Evolutionary conservation across 257 asterid species (phyloP), one percentile per base, ranked within the genome.

Genomic region (Primulina huaijiensis): DNA sequence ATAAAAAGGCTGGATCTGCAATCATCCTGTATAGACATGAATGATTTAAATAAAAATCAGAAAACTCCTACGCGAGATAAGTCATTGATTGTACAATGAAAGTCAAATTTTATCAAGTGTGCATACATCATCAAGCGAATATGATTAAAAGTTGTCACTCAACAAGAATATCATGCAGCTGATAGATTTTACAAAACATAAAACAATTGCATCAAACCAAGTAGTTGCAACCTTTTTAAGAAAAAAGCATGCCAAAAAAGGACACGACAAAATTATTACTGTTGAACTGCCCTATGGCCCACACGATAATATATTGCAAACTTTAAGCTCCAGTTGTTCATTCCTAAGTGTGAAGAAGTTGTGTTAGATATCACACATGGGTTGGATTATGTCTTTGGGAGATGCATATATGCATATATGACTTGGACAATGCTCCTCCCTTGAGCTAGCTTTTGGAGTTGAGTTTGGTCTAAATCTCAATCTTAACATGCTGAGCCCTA

Each of bases 1-100:
- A 73, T 65, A 92, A 69, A 80, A 94, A 94, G 58, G 97, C 90
- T 56, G 99, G 99, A 76, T 94, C 99, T 67, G 99, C 99, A 68
- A 94, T 89, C 99, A 91, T 86, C 89, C 99, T 91, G 92, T 58
- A 31, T 35, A 74, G 72, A 68, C 57, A 72, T 35, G 68, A 72
- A 62, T 67, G 62, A 68, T 23, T 38, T 61, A 62, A 61, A 37
- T 17, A 58, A 62, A 58, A 61, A 67, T 68, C 52, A 77, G 64
- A 61, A 14, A 58, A 58, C 34, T 34, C 37, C 38, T 33, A 63
- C 46, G 38, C 12, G 5, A 67, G 56, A 61, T 43, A 19, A 40
- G 50, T 52, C 27, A 19, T 29, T 40, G 30, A 19, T 29, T 40
- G 23, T 65, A 31, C 62, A 60, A 60, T 16, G 50, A 46, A 65